Evolutionary conservation across 352 stramenopile genomes (phyloP).

Genomic region (Phytophthora parvispora): DNA sequence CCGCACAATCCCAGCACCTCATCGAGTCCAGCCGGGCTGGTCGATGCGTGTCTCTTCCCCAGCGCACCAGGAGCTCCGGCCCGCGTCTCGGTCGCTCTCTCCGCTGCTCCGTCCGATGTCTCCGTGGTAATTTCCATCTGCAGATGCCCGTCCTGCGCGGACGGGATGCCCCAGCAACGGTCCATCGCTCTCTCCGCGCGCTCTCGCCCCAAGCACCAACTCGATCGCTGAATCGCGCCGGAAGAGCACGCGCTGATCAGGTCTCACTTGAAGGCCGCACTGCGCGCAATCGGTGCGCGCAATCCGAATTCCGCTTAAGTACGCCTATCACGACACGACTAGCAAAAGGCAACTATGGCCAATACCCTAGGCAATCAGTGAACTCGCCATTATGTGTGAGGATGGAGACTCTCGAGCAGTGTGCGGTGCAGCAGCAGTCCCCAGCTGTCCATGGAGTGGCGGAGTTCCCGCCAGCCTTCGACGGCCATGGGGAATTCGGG

Average conservation of each 20-base stretch:
- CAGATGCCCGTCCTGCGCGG: neutral
- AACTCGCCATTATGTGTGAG: slow-evolving; percentile 2
- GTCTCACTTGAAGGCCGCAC: slow-evolving; percentile 14
- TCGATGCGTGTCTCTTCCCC: slow-evolving; percentile 24
- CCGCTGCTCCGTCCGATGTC: neutral
- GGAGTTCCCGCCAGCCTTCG: slow-evolving; percentile 29
- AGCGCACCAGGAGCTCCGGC: neutral
- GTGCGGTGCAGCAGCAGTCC: slow-evolving; percentile 30
- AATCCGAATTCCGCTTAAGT: slow-evolving; percentile 27
- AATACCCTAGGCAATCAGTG: no score
- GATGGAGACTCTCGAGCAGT: slow-evolving; percentile 33
- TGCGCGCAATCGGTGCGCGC: slow-evolving; percentile 3
- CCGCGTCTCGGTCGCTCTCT: neutral
- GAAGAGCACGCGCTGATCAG: neutral
- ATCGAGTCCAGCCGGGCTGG: slow-evolving; percentile 10
- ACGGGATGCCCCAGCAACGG: slow-evolving; percentile 4
- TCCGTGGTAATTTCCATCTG: neutral
- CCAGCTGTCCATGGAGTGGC: slow-evolving; percentile 42
- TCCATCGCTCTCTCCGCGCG: slow-evolving; percentile 6
- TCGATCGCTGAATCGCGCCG: neutral
- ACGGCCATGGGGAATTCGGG: slow-evolving; percentile 32
- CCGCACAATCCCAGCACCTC: slow-evolving; percentile 5
- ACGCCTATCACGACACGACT: neutral
- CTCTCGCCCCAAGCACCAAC: slow-evolving; percentile 2
- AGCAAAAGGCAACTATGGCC: slow-evolving; percentile 20